A percentile compares a stretch with the other conserved stretches of the same genome.
Evolutionary conservation across 2,329 filamentous ascomycete genomes (phyloP).

Genomic region (Chrysoporthe deuterocubensis): DNA sequence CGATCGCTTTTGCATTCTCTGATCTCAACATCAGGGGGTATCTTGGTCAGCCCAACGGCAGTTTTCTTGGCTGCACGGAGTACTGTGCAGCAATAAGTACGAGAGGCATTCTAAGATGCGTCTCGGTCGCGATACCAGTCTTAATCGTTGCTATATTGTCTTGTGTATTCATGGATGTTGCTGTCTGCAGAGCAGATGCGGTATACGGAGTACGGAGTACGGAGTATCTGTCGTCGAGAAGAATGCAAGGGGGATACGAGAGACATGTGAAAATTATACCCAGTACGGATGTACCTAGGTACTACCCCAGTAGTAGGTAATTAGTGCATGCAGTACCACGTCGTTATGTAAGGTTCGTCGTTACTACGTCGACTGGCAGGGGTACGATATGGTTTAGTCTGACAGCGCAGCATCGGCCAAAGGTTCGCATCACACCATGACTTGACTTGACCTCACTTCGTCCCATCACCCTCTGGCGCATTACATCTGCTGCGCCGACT

Average conservation of each 20-base stretch:
- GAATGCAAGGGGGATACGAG: neutral
- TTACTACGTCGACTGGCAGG: neutral
- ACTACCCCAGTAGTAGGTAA: neutral
- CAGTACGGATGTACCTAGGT: neutral
- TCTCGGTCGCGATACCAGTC: no score
- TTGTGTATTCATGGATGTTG: no score
- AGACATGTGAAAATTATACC: neutral
- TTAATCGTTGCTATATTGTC: no score
- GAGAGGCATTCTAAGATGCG: no score
- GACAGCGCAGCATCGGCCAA: neutral
- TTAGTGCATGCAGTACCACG: neutral
- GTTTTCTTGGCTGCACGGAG: no score
- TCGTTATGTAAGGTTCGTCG: neutral
- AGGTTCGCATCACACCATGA: neutral
- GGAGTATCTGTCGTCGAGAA: neutral
- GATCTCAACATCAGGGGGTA: no score
- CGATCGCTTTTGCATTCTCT: no score
- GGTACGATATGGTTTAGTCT: neutral
- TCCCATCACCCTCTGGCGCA: neutral
- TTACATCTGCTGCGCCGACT: neutral
- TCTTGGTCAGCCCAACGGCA: no score
- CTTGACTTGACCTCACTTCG: slow-evolving; percentile 5
- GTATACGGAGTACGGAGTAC: neutral
- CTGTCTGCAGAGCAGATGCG: no score
- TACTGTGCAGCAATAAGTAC: no score